Base-by-base conservation (phyloP, 768 basidiomycete genomes). In the Boletus patriciae region DNA sequence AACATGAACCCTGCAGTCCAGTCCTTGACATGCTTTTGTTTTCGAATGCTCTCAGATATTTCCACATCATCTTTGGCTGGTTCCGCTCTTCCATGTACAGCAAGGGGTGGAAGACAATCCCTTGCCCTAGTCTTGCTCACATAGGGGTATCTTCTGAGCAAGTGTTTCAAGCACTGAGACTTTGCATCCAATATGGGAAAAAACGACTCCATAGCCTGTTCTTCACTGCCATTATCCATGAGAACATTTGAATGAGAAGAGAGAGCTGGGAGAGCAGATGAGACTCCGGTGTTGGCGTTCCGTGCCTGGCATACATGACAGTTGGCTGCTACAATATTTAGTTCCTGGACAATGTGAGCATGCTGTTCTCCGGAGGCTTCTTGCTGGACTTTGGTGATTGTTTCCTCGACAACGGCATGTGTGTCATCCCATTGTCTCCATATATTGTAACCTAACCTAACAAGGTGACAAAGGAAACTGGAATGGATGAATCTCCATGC, bases 291-390 rank as follows among this genome's bases (percentile, higher is more conserved):
- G 6, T 27, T 27, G 27, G 27, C 27, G 27, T 27, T 27, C 27
- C 6, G 27, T 27, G 27, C 27, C 33, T 13, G 50, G 33, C 50
- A 51, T 2, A 11, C 19, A 6, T 31, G 29, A 33, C 51, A 46
- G 13, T 50, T 56, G 11, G 48, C 43, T 3, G 34, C 21, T 0
- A 56, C n/a, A 0, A 50, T 19, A n/a, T 50, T 56, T 0, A 56
- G 43, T 4, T 56, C 48, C 2, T 4, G 43, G 6, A 56, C 40
- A 6, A 56, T 56, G 13, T 25, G 12, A 2, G 49, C 12, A 29
- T 56, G 55, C 36, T 56, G 48, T 40, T 56, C 48, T 33, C 42
- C 43, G 31, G 43, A 33, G 10, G 10, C 12, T 6, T 56, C 43
- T 21, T 46, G 34, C 10, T 50, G 34, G 2, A 56, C 27, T 9